Evolutionary conservation across 2,329 filamentous ascomycete genomes (phyloP).

Genomic region (Acarospora socialis): DNA sequence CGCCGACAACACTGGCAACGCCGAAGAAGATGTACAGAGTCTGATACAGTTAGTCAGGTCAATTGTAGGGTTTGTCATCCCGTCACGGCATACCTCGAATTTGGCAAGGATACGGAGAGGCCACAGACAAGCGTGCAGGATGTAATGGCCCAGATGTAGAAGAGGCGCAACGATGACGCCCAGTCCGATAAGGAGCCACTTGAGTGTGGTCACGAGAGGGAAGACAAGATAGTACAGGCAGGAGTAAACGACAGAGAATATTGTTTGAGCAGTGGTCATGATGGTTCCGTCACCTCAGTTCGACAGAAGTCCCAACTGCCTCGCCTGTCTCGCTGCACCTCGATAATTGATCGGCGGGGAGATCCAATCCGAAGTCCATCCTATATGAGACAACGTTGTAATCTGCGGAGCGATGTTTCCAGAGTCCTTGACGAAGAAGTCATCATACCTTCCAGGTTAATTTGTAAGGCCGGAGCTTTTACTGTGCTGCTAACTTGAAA

Average conservation of each 20-base stretch:
- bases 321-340: no score
- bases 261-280: conserved; percentile 20
- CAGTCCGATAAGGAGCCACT: conserved; percentile 25
- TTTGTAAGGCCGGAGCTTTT: no score
- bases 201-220: conserved; percentile 26
- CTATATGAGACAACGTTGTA: no score
- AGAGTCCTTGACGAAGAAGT: no score
- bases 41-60: conserved; percentile 17
- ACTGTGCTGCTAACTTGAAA: no score
- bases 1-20: conserved; percentile 53
- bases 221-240: conserved; percentile 25
- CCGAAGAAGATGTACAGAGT: conserved; percentile 43
- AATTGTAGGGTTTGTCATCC: not conserved
- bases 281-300: conserved; percentile 1
- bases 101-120: conserved; percentile 37
- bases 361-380: no score
- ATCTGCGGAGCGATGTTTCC: no score
- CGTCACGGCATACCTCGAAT: conserved; percentile 37
- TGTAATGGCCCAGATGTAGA: conserved; percentile 30
- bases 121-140: conserved; percentile 29
- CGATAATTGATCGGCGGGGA: no score
- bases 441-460: no score
- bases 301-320: no score
- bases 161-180: conserved; percentile 32
- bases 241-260: conserved; percentile 18